Conservation (phyloP, 129 eudicot genomes). For the Flaveria linearis region DNA sequence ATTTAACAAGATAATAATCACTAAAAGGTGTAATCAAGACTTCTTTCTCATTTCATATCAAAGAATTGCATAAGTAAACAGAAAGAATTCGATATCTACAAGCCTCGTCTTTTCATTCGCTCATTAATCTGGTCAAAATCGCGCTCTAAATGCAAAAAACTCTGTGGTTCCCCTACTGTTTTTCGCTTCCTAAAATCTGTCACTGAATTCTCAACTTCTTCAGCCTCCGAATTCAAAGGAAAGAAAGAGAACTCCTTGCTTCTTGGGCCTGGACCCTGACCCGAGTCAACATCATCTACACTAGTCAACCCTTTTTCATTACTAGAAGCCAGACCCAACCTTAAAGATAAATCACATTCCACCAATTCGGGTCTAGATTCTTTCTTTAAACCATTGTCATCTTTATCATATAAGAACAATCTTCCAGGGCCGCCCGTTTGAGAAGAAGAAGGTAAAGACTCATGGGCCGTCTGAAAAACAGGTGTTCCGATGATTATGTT, state of each 20-base stretch:
- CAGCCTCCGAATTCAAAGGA: constrained; percentile 47
- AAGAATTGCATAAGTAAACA: constrained; percentile 15
- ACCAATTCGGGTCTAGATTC: constrained; percentile 27
- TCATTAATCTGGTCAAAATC: constrained; percentile 40
- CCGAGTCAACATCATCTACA: constrained; percentile 38
- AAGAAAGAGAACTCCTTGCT: constrained; percentile 65
- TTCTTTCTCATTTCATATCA: not conserved
- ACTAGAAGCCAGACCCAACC: constrained; percentile 62
- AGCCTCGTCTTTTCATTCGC: constrained; percentile 37
- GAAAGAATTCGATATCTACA: constrained; percentile 34
- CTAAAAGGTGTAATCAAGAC: not conserved
- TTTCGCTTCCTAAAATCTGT: constrained; percentile 61
- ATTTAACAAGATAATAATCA: not conserved
- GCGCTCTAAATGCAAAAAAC: constrained; percentile 40
- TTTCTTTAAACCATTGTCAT: constrained; percentile 22
- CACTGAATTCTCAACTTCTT: constrained; percentile 39
- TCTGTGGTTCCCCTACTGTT: constrained; percentile 26
- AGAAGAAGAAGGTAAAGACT: constrained; percentile 36
- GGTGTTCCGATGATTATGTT: constrained; percentile 67
- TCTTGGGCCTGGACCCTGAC: constrained; percentile 24
- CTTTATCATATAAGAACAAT: constrained; percentile 25
- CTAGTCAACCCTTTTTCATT: constrained; percentile 31
- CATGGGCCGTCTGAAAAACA: constrained; percentile 45
- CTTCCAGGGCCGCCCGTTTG: constrained; percentile 33
- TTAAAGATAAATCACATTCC: constrained; percentile 70